phyloP scores from a whole-genome alignment of 2,329 filamentous ascomycete species.

The Gaeumannomyces sp. region DNA sequence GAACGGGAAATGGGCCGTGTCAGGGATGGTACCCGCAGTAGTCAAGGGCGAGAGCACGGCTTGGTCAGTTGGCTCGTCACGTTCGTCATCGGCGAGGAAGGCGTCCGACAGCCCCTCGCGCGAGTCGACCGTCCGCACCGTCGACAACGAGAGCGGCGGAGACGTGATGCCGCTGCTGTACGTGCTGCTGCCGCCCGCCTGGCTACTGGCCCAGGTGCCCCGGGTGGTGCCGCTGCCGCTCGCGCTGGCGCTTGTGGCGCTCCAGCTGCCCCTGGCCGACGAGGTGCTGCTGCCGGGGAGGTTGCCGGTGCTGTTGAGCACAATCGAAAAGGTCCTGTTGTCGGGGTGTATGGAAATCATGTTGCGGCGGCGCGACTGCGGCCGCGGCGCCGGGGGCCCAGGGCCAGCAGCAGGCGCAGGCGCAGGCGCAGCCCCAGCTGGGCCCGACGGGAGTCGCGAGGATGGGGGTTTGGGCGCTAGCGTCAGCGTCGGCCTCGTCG shows the following conservation, averaged over 20 bases:
- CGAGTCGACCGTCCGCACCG: slow-evolving; percentile 38
- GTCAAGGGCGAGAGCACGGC: slow-evolving; percentile 32
- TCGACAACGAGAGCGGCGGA: slow-evolving; percentile 33
- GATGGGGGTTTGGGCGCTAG: slow-evolving; percentile 7
- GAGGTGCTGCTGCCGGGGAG: slow-evolving; percentile 12
- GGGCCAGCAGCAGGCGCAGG: background rate
- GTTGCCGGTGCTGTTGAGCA: slow-evolving; percentile 24
- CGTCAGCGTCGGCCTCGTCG: slow-evolving; percentile 3
- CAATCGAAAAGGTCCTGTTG: slow-evolving; percentile 50
- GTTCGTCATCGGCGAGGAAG: slow-evolving; percentile 36
- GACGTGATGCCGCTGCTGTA: slow-evolving; percentile 30
- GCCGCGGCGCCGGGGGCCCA: slow-evolving; percentile 17
- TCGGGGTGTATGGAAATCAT: slow-evolving; percentile 47
- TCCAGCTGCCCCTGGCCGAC: slow-evolving; percentile 15
- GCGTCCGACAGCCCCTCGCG: slow-evolving; percentile 38
- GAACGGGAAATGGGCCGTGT: slow-evolving; percentile 33
- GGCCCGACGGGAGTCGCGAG: slow-evolving; percentile 7
- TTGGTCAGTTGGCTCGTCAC: slow-evolving; percentile 31
- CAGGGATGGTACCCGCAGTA: slow-evolving; percentile 32
- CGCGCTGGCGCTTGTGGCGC: slow-evolving; percentile 10
- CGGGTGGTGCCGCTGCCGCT: background rate
- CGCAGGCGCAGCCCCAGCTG: background rate
- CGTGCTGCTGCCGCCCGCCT: slow-evolving; percentile 3
- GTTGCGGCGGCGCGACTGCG: slow-evolving; percentile 35
- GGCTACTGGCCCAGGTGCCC: background rate